Percentiles rank a stretch among this genome's conserved stretches.
Conservation (phyloP, 352 stramenopile species). For the Thraustochytrium sp. region DNA sequence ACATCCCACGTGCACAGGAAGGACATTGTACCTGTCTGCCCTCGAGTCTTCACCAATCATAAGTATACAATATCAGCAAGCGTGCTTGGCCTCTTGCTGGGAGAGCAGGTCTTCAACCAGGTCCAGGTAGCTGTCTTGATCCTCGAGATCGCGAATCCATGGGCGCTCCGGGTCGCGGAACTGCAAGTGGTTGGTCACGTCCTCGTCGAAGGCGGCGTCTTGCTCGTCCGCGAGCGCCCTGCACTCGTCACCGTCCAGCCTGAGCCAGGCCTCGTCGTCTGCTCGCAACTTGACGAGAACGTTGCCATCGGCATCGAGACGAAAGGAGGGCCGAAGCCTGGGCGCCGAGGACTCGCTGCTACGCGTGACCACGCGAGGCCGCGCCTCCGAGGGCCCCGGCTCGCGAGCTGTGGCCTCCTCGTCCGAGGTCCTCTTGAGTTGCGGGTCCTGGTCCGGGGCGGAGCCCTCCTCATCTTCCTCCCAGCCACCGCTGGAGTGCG, state of each 20-base stretch:
- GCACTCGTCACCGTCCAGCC: not conserved
- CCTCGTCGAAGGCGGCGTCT: not conserved
- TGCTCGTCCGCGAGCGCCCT: constrained; percentile 6
- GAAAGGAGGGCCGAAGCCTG: not conserved
- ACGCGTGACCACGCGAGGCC: not conserved
- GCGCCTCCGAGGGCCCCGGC: too few relatives aligned
- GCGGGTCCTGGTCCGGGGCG: not conserved
- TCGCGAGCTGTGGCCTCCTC: too few relatives aligned
- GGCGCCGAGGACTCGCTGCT: not conserved
- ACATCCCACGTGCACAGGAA: too few relatives aligned
- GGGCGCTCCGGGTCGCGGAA: not conserved
- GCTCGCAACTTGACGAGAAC: not conserved
- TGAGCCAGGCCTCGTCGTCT: not conserved
- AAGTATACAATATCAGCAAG: too few relatives aligned
- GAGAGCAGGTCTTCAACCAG: not conserved
- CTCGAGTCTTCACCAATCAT: too few relatives aligned
- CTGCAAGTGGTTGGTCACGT: not conserved
- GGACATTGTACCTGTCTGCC: too few relatives aligned
- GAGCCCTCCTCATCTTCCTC: not conserved
- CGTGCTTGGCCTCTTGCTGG: not conserved
- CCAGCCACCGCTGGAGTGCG: not conserved
- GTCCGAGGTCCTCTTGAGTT: not conserved
- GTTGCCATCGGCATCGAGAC: not conserved
- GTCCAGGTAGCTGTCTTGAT: not conserved
- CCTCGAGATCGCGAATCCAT: not conserved